Evolutionary conservation across 2,329 filamentous ascomycete genomes (phyloP).

Genomic region (Botrytis fragariae): DNA sequence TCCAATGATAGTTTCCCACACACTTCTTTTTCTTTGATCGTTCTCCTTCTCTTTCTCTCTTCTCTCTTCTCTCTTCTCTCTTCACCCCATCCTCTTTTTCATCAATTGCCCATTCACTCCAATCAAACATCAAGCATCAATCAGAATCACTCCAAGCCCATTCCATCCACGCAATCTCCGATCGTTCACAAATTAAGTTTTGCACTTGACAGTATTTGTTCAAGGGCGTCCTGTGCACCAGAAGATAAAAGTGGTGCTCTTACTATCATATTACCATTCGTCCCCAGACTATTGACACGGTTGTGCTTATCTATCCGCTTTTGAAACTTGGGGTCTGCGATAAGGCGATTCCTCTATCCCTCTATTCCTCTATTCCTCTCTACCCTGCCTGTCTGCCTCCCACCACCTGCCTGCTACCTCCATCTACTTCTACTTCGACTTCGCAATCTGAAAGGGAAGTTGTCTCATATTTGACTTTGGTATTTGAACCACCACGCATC

Average conservation of each 20-base stretch:
- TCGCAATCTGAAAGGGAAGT: background rate
- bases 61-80: background rate
- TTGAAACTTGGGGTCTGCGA: background rate
- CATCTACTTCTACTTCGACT: background rate
- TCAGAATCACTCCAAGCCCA: background rate
- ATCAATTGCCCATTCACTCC: background rate
- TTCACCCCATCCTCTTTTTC: background rate
- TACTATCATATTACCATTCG: background rate
- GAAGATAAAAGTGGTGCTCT: background rate
- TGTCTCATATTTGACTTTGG: background rate
- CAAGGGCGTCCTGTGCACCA: background rate
- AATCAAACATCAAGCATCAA: background rate
- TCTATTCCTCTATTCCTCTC: no score
- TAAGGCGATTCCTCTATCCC: background rate
- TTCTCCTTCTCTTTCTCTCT: background rate
- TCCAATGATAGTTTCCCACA: background rate
- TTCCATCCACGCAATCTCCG: no score
- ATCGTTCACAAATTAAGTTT: background rate
- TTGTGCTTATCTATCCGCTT: slow-evolving; percentile 2
- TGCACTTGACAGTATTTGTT: background rate
- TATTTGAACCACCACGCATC: background rate
- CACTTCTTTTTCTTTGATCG: background rate
- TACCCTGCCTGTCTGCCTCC: no score
- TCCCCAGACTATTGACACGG: slow-evolving; percentile 1
- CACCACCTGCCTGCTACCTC: no score